Evolutionary conservation across 805 yeast species (phyloP).

Genomic region (Schwanniomyces pseudopolymorphus): DNA sequence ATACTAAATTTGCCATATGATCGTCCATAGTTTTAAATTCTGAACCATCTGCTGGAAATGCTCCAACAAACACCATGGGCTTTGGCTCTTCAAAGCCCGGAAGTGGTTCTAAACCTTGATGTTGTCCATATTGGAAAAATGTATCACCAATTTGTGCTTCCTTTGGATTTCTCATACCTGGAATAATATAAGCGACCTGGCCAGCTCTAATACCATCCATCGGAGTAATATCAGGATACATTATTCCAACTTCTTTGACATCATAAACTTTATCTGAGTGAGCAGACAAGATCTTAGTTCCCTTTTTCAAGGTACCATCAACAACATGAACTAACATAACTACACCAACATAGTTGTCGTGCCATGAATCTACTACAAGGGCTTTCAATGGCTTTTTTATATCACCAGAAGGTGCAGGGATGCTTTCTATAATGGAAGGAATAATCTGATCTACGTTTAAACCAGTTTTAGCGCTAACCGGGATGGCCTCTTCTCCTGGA

Average conservation of each 20-base stretch:
- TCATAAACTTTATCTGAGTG: slow-evolving; percentile 78
- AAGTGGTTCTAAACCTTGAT: slow-evolving; percentile 62
- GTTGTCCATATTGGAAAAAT: slow-evolving; percentile 59
- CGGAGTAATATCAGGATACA: slow-evolving; percentile 85
- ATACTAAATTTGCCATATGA: slow-evolving; percentile 79
- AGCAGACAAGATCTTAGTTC: slow-evolving; percentile 74
- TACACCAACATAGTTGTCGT: slow-evolving; percentile 89
- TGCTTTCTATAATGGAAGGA: slow-evolving; percentile 76
- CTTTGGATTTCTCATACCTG: slow-evolving; percentile 85
- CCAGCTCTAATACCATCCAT: slow-evolving; percentile 74
- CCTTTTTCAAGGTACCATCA: slow-evolving; percentile 76
- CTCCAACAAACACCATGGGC: slow-evolving; percentile 98
- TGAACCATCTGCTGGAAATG: slow-evolving; percentile 92
- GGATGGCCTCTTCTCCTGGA: slow-evolving; percentile 67
- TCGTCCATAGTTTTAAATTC: slow-evolving; percentile 90
- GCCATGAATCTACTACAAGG: slow-evolving; percentile 96
- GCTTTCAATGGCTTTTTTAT: slow-evolving; percentile 58
- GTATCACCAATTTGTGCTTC: slow-evolving; percentile 95
- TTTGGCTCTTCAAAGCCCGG: slow-evolving; percentile 97
- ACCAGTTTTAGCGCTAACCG: slow-evolving; percentile 93
- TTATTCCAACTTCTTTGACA: slow-evolving; percentile 88
- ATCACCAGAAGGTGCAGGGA: slow-evolving; percentile 76
- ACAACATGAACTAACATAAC: slow-evolving; percentile 80
- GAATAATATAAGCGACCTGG: slow-evolving; percentile 92
- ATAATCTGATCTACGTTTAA: slow-evolving; percentile 72